Evolutionary conservation across 257 asterid genomes (phyloP), one percentile per base, ranked within the genome.

Genomic region (Leptodermis oblonga): DNA sequence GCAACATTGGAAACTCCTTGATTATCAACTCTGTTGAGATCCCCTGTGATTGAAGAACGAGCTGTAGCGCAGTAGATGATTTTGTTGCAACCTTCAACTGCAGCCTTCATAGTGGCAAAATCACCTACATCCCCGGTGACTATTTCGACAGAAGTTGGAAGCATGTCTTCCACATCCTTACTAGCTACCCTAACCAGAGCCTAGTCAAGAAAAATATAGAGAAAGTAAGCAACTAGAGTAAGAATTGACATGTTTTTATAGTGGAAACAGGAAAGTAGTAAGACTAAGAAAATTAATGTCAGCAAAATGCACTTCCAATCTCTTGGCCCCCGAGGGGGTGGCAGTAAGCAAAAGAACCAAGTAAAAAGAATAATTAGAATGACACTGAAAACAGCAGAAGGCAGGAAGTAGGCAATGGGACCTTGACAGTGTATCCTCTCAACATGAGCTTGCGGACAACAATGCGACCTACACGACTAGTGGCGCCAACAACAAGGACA

Each of bases 11-110:
- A 92, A 71, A 92, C 98, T 43, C 98, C 98, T 28, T 86, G 88
- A 73, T 88, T 77, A 80, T 92, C 98, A 37, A 92, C 98, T 77
- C 98, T 85, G 80, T 80, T 74, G 39, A 92, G 96, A 84, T 92
- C 98, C 60, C 88, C 97, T 1, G 97, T 88, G 80, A 92, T 87
- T 0, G 93, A 54, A 75, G 98, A 92, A 15, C 98, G 96, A 73
- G 98, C 98, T 7, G 98, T 90, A 4, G 98, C 97, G 51, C 98
- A 92, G 65, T 88, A 92, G 73, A 92, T 90, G 59, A 92, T 88
- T 80, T 92, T 92, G 80, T 69, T 90, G 85, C 98, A 92, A 67
- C 96, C 96, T 70, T 88, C 93, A 25, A 90, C 80, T 36, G 91
- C 95, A 43, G 78, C 58, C 69, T 74, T 80, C 70, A 92, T 88